Conservation (phyloP, 495 filamentous ascomycete species). For the Xylaria palmicola region DNA sequence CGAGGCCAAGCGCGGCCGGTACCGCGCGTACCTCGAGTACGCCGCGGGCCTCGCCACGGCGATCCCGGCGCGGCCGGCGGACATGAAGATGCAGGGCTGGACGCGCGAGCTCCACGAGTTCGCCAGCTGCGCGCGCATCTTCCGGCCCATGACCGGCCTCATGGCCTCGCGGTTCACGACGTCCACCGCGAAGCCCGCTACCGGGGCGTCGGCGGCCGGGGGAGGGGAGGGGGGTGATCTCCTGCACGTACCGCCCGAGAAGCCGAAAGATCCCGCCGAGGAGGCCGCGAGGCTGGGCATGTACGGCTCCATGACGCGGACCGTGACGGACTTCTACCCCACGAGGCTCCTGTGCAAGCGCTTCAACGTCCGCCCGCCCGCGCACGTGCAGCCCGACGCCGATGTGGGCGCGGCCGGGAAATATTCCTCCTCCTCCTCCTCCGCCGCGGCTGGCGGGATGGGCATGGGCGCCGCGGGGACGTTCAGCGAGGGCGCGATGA, state of each 20-base stretch:
- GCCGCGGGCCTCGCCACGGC: constrained; percentile 62
- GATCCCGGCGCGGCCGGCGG: constrained; percentile 54
- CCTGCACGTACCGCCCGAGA: constrained; percentile 57
- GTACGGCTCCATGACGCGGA: constrained; percentile 86
- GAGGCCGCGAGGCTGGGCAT: constrained; percentile 89
- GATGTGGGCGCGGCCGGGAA: constrained; percentile 30
- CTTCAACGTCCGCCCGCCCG: constrained; percentile 79
- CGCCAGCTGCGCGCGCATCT: constrained; percentile 81
- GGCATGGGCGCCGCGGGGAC: constrained; percentile 31
- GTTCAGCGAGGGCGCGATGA: constrained; percentile 39
- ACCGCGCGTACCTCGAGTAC: constrained; percentile 76
- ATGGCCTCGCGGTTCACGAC: constrained; percentile 94
- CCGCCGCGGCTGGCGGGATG: constrained; percentile 30
- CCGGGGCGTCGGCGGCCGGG: constrained; percentile 19
- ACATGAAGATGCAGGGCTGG: constrained; percentile 68
- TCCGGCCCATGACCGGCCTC: constrained; percentile 84
- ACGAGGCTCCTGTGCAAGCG: constrained; percentile 86
- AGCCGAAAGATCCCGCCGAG: constrained; percentile 74
- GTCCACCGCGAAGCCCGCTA: constrained; percentile 46
- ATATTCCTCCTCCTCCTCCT: no score
- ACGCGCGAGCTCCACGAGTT: constrained; percentile 83
- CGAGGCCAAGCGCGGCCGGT: constrained; percentile 71
- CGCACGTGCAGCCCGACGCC: constrained; percentile 64
- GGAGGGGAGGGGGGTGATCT: constrained; percentile 38
- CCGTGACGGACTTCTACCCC: constrained; percentile 71